Percentiles rank a stretch among this genome's conserved stretches.
Conservation (phyloP, 257 asterid genomes). For the Ilex aquifolium region DNA sequence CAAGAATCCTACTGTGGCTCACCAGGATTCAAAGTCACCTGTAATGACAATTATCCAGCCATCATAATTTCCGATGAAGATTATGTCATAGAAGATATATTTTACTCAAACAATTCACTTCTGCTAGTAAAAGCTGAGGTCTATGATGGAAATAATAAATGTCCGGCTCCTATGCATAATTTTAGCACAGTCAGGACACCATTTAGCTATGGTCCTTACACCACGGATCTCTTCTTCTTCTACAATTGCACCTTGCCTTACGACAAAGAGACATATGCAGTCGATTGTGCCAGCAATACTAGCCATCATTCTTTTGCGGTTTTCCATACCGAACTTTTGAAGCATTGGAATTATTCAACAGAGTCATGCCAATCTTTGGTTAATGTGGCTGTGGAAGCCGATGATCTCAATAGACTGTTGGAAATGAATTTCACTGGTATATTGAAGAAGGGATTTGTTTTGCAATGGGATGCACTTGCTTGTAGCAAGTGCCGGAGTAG, state of each 20-base stretch:
- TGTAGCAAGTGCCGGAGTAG: not conserved
- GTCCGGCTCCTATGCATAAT: not conserved
- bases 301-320: slow-evolving; percentile 37
- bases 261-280: slow-evolving; percentile 21
- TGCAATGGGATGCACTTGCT: not conserved
- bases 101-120: slow-evolving; percentile 27
- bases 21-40: slow-evolving; percentile 29
- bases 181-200: slow-evolving; percentile 2
- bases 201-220: not conserved
- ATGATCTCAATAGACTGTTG: not conserved
- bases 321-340: slow-evolving; percentile 30
- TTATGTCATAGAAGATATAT: slow-evolving; percentile 34
- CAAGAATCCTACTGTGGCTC: slow-evolving; percentile 42
- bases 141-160: not conserved
- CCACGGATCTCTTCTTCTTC: not conserved
- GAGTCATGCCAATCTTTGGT: slow-evolving; percentile 16
- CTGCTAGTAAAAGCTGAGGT: slow-evolving; percentile 19
- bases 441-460: slow-evolving; percentile 1
- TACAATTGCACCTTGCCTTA: slow-evolving; percentile 17
- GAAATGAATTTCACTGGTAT: slow-evolving; percentile 26
- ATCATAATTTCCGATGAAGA: slow-evolving; percentile 33
- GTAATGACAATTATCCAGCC: slow-evolving; percentile 25
- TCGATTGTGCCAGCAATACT: slow-evolving; percentile 34
- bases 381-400: not conserved
- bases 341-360: slow-evolving; percentile 34